Evolutionary conservation across 352 stramenopile genomes (phyloP).

Genomic region (Ophiocytium majus): DNA sequence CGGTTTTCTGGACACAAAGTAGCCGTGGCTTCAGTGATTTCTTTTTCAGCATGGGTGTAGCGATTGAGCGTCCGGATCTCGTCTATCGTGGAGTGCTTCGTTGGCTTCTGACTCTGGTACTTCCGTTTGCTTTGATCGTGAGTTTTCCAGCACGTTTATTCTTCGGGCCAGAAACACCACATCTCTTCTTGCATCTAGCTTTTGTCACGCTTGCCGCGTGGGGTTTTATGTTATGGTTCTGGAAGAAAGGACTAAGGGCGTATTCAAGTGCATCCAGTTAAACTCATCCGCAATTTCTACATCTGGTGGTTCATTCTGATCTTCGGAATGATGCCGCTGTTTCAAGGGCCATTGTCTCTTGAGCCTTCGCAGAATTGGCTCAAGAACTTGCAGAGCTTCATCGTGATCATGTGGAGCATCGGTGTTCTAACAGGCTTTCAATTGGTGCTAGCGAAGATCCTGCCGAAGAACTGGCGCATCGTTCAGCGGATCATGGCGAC

Average conservation of each 20-base stretch:
- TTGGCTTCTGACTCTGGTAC: neutral
- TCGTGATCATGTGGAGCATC: no score
- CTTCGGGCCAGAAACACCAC: neutral
- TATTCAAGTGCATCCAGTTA: no score
- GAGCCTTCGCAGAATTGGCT: no score
- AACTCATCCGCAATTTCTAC: no score
- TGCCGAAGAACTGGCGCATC: no score
- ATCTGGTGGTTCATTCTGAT: no score
- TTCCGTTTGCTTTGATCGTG: neutral
- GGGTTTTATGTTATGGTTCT: neutral
- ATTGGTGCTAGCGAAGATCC: no score
- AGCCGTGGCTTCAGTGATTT: neutral
- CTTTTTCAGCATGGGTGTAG: neutral
- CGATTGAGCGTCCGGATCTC: neutral
- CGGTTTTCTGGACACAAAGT: conserved; percentile 8
- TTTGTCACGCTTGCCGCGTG: neutral
- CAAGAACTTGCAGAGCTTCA: no score
- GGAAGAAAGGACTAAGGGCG: neutral
- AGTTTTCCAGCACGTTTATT: neutral
- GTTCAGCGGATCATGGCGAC: no score
- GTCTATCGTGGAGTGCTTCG: neutral
- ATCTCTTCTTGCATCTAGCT: neutral
- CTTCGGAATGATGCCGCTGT: no score
- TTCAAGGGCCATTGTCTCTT: no score
- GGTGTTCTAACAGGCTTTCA: no score